Evolutionary conservation across 2,329 filamentous ascomycete genomes (phyloP).

Genomic region (Fusarium sp.): DNA sequence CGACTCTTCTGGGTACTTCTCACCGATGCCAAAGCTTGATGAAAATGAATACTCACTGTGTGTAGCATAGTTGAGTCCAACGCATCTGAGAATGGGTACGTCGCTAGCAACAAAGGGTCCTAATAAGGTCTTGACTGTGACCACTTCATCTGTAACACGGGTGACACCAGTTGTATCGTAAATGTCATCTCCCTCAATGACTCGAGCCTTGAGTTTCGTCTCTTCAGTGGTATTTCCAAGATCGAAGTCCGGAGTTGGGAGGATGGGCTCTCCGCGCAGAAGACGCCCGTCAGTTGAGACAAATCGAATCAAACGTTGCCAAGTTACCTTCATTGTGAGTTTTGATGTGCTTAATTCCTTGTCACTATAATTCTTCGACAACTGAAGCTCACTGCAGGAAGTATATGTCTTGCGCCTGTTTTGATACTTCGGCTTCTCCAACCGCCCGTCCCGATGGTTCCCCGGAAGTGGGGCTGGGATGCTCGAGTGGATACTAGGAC

Average conservation of each 20-base stretch:
- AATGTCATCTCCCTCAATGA: conserved; percentile 61
- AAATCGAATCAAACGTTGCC: conserved; percentile 66
- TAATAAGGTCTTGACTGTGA: conserved; percentile 62
- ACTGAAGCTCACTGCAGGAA: background rate
- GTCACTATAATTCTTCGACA: background rate
- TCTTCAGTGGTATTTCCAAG: conserved; percentile 54
- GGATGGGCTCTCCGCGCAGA: conserved; percentile 63
- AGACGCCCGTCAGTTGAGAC: conserved; percentile 59
- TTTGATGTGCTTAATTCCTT: accelerated
- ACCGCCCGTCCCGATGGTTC: background rate
- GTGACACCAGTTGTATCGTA: conserved; percentile 59
- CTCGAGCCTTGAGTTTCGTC: conserved; percentile 60
- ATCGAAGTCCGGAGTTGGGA: conserved; percentile 56
- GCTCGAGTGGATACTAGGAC: background rate
- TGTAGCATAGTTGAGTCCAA: conserved; percentile 69
- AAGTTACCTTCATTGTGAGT: conserved; percentile 48
- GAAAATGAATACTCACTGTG: conserved; percentile 53
- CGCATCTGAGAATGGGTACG: conserved; percentile 66
- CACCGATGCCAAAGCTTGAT: background rate
- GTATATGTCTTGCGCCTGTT: background rate
- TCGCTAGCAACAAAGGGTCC: conserved; percentile 61
- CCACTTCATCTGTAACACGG: conserved; percentile 62
- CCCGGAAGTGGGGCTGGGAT: background rate
- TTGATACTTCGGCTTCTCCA: background rate
- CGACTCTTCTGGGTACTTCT: background rate